Conservation (phyloP, 1,284 basidiomycete genomes). For the Veloporphyrellus conicus region DNA sequence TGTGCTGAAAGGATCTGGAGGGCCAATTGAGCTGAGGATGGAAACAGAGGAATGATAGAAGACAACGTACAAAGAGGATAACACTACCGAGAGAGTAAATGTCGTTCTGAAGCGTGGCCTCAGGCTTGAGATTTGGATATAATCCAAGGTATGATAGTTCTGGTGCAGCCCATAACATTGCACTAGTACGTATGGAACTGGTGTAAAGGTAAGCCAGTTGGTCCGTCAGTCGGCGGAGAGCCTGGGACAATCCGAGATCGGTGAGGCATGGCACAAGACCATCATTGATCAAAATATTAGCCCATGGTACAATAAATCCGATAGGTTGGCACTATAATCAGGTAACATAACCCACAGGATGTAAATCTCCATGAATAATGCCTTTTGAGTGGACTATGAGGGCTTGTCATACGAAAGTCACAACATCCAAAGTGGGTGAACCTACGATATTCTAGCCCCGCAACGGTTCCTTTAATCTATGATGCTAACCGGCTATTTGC, state of each 20-base stretch:
- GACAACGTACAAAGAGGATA: background rate
- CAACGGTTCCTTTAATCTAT: slow-evolving; percentile 1
- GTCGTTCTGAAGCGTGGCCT: slow-evolving; percentile 1
- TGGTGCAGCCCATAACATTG: slow-evolving; percentile 2
- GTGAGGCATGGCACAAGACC: slow-evolving; percentile 2
- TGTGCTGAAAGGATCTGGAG: slow-evolving; percentile 2
- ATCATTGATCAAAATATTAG: background rate
- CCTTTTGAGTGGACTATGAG: slow-evolving; percentile 3
- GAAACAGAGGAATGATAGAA: no score
- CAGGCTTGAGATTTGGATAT: background rate
- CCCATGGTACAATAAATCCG: background rate
- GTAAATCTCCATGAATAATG: slow-evolving; percentile 8
- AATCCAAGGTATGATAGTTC: background rate
- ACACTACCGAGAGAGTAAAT: slow-evolving; percentile 13
- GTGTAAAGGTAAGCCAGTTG: slow-evolving; percentile 7
- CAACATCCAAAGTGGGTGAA: background rate
- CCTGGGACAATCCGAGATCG: slow-evolving; percentile 8
- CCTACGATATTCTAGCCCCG: slow-evolving; percentile 5
- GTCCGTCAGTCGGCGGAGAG: background rate
- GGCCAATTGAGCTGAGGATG: background rate
- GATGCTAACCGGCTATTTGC: background rate
- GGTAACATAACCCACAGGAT: no score
- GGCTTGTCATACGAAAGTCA: background rate
- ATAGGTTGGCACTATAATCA: background rate
- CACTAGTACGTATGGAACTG: background rate